Percentiles rank a stretch among this genome's conserved stretches.
These are phyloP conservation scores for Pelargonium citronellum DNA, from an alignment of 441 rosid species.

Conservation along the genomic window DNA sequence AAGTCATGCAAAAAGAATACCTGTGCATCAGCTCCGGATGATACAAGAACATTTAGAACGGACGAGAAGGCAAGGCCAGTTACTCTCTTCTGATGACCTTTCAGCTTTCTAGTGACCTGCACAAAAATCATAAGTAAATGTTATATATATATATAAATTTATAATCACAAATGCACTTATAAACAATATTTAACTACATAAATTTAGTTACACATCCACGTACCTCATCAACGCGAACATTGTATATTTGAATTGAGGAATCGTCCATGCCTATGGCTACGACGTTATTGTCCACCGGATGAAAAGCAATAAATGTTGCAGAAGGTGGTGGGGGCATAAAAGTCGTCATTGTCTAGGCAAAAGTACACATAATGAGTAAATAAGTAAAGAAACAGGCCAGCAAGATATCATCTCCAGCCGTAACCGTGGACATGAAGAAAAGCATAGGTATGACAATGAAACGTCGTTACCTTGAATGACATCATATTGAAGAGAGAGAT, in stretches of 20 bases:
- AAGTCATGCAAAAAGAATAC: slow-evolving; percentile 19
- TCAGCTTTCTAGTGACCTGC: slow-evolving; percentile 41
- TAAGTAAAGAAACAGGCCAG: background rate
- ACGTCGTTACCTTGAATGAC: slow-evolving; percentile 60
- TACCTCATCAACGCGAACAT: slow-evolving; percentile 69
- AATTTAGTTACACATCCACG: slow-evolving; percentile 1
- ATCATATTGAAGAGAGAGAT: slow-evolving; percentile 78
- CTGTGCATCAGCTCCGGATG: slow-evolving; percentile 57
- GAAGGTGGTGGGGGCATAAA: slow-evolving; percentile 80
- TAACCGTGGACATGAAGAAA: background rate
- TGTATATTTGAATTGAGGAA: slow-evolving; percentile 62
- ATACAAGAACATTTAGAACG: slow-evolving; percentile 38
- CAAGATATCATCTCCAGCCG: too few relatives aligned
- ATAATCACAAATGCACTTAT: background rate
- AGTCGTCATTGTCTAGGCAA: slow-evolving; percentile 56
- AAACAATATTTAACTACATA: background rate
- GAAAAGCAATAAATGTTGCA: slow-evolving; percentile 68
- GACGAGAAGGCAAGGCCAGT: slow-evolving; percentile 54
- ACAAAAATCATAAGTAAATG: slow-evolving; percentile 6
- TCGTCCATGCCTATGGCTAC: slow-evolving; percentile 87
- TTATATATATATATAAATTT: slow-evolving; percentile 11
- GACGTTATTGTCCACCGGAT: slow-evolving; percentile 74
- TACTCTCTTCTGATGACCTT: slow-evolving; percentile 48
- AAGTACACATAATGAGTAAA: background rate
- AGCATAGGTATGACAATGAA: background rate